phyloP scores from a whole-genome alignment of 495 filamentous ascomycete genomes.

The Lophiotrema nucula region DNA sequence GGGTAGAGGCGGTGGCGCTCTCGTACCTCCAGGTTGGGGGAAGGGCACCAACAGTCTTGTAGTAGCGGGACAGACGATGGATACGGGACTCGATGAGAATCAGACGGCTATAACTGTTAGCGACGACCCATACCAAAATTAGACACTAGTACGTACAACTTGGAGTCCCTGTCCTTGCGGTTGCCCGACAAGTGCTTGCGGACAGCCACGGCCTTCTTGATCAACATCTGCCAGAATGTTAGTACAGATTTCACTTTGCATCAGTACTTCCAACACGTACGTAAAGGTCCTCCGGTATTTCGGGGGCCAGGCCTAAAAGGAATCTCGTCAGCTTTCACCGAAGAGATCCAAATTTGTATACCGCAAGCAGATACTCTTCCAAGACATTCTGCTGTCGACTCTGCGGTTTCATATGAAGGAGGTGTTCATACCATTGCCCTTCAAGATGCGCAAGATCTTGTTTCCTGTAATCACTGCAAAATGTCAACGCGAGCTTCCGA shows the following conservation, averaged over 20 bases:
- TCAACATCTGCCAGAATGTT: too few species aligned
- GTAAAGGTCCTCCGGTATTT: conserved; percentile 89
- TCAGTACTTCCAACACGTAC: background rate
- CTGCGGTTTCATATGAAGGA: conserved; percentile 30
- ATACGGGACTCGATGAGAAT: conserved; percentile 99
- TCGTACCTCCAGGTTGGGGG: conserved; percentile 97
- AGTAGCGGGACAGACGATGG: conserved; percentile 95
- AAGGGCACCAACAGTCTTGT: conserved; percentile 98
- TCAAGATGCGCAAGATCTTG: conserved; percentile 99
- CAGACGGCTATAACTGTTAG: conserved; percentile 58
- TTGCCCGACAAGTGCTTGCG: conserved; percentile 99
- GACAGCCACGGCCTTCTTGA: conserved; percentile 93
- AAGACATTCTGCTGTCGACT: conserved; percentile 21
- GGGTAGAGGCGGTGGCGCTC: conserved; percentile 52
- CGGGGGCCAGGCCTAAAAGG: conserved; percentile 93
- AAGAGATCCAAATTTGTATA: conserved; percentile 73
- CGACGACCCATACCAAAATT: background rate
- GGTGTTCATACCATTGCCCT: conserved; percentile 74
- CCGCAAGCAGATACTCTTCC: conserved; percentile 21
- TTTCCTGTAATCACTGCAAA: conserved; percentile 62
- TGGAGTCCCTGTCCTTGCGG: conserved; percentile 99
- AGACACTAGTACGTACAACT: conserved; percentile 56
- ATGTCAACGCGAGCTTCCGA: background rate
- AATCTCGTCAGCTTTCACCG: conserved; percentile 85
- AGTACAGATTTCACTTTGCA: too few species aligned